Conservation (phyloP, 2,329 filamentous ascomycete genomes). For the Exophiala spinifera region DNA sequence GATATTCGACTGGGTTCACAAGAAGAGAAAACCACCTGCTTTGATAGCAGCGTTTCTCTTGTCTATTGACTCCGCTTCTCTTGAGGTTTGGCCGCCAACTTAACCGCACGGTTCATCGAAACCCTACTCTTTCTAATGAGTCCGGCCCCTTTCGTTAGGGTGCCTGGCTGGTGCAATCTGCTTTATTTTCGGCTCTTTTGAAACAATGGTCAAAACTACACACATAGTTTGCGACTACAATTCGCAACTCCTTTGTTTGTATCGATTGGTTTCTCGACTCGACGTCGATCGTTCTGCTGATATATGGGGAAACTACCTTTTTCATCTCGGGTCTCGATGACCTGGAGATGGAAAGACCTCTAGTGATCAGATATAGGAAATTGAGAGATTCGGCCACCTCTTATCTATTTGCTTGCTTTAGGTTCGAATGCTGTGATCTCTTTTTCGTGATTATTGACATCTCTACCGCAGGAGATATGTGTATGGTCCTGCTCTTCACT, state of each 20-base stretch:
- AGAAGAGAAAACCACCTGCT: constrained; percentile 23
- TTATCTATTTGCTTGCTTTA: constrained; percentile 16
- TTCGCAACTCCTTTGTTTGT: constrained; percentile 31
- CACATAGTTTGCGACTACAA: constrained; percentile 33
- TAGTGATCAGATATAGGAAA: constrained; percentile 37
- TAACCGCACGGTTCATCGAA: constrained; percentile 39
- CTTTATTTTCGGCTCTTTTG: constrained; percentile 26
- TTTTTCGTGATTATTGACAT: too few species aligned
- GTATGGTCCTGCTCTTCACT: neutral
- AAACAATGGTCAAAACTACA: constrained; percentile 16
- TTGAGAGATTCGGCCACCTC: constrained; percentile 46
- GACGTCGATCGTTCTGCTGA: constrained; percentile 18
- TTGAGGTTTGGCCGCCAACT: constrained; percentile 46
- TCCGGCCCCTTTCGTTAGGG: constrained; percentile 15
- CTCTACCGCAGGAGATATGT: neutral
- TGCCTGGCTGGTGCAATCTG: constrained; percentile 30
- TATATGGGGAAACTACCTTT: constrained; percentile 25
- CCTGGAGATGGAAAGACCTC: constrained; percentile 24
- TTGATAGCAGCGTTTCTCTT: constrained; percentile 23
- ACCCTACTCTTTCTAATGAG: constrained; percentile 41
- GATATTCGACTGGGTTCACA: constrained; percentile 26
- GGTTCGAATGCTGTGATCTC: neutral
- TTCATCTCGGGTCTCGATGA: constrained; percentile 17
- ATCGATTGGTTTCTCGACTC: constrained; percentile 29
- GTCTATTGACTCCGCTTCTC: constrained; percentile 35